Evolutionary conservation across 441 rosid species (phyloP).

Genomic region (Mallotus repandus): DNA sequence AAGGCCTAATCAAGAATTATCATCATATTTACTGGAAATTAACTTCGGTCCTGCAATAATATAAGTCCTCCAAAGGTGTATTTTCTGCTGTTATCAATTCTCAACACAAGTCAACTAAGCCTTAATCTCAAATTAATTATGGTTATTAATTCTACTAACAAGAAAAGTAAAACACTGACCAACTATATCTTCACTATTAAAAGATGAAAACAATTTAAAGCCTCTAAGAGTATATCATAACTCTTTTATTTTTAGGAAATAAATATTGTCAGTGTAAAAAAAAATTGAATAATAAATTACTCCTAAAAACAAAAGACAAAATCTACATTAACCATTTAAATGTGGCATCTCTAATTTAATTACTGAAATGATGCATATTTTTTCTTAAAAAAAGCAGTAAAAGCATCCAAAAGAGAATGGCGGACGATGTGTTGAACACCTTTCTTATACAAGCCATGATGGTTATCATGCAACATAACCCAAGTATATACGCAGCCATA

Average conservation of each 20-base stretch:
- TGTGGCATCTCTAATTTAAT: not conserved
- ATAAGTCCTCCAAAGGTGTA: not conserved
- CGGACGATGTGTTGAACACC: not conserved
- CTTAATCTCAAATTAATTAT: no score
- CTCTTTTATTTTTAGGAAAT: no score
- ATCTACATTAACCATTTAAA: not conserved
- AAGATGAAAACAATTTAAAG: not conserved
- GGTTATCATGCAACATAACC: constrained; percentile 4
- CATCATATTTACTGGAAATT: not conserved
- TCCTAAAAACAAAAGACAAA: not conserved
- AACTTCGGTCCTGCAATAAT: not conserved
- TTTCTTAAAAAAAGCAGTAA: not conserved
- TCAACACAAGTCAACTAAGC: no score
- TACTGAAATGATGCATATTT: not conserved
- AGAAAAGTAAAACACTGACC: not conserved
- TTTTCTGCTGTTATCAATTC: no score
- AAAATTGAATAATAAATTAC: not conserved
- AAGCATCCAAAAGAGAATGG: not conserved
- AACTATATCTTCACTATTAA: not conserved
- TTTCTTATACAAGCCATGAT: constrained; percentile 9
- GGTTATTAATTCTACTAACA: not conserved
- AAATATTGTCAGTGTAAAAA: not conserved
- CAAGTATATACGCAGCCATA: not conserved
- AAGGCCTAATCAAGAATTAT: constrained; percentile 1
- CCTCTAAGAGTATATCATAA: not conserved